Evolutionary conservation across 2,329 filamentous ascomycete genomes (phyloP), one percentile per base, ranked within the genome.

Genomic region (Diplodia mutila): DNA sequence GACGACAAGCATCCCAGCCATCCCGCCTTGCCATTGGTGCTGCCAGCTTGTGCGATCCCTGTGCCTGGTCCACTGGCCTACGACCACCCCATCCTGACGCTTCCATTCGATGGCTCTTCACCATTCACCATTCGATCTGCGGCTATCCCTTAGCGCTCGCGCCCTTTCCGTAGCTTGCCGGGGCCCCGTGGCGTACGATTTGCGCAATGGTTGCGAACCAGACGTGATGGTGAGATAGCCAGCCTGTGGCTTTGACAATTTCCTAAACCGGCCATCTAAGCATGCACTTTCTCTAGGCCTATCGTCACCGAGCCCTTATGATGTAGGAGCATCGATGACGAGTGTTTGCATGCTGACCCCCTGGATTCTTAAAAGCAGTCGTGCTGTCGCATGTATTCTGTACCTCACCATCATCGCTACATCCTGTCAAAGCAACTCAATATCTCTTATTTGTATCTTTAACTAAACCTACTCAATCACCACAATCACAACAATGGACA

Each of bases 401-500:
- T 54, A 54, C 27, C 34, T 32, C 51, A 21, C 21, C 53, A n/a
- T n/a, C 29, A 11, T n/a, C 16, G 25, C 18, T 51, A 27, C 49
- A 52, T 8, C 6, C 16, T n/a, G 16, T 29, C n/a, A 61, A 27
- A 6, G 16, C 29, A 66, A 21, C 49, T 25, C 14, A 48, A 4
- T 9, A 49, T 14, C 32, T 51, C 16, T 34, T 1, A 55, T 18
- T 25, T 18, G 42, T 32, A 49, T 61, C 14, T 34, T 54, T 11
- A 49, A 32, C 55, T 29, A 14, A 21, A 70, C 48, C n/a, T 9
- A 32, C 46, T 55, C 37, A 1, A 65, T 46, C n/a, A 46, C 18
- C 16, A 70, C 37, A 23, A 23, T 4, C 76, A 18, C 23, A 27
- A 84, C 27, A 72, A 89, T 91, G 88, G 84, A 91, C 18, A 87